phyloP scores from a whole-genome alignment of 129 eudicot genomes.

The Logfia minima region DNA sequence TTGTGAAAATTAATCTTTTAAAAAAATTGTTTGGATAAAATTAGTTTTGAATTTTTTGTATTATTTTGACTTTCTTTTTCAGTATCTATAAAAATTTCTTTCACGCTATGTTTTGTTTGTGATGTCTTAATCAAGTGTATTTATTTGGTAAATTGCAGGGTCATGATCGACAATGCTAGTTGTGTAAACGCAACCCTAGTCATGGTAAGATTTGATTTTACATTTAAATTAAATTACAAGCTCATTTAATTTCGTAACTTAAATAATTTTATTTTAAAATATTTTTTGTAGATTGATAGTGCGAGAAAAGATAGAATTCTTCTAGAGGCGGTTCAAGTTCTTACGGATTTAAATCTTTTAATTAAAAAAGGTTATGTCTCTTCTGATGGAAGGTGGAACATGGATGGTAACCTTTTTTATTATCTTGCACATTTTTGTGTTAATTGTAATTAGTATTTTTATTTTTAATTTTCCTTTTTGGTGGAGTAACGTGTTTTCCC shows the following conservation, averaged over 20 bases:
- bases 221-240: no score
- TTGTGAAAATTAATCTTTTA: no score
- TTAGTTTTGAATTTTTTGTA: not conserved
- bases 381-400: conserved; percentile 95
- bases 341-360: conserved; percentile 75
- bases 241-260: not conserved
- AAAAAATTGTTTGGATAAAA: no score
- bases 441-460: not conserved
- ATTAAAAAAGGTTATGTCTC: conserved; percentile 87
- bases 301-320: conserved; percentile 82
- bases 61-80: conserved; percentile 31
- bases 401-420: conserved; percentile 63
- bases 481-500: no score
- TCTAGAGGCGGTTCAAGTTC: conserved; percentile 89
- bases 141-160: conserved; percentile 48
- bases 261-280: not conserved
- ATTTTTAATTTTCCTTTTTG: not conserved
- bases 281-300: conserved; percentile 66
- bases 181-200: conserved; percentile 68
- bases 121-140: conserved; percentile 15
- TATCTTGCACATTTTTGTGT: not conserved
- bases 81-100: conserved; percentile 15
- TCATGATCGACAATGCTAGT: conserved; percentile 80
- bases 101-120: conserved; percentile 10
- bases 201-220: conserved; percentile 48